Evolutionary conservation across 331 rosid species (phyloP), one percentile per base, ranked within the genome.

Genomic region (Quercus tomentella): DNA sequence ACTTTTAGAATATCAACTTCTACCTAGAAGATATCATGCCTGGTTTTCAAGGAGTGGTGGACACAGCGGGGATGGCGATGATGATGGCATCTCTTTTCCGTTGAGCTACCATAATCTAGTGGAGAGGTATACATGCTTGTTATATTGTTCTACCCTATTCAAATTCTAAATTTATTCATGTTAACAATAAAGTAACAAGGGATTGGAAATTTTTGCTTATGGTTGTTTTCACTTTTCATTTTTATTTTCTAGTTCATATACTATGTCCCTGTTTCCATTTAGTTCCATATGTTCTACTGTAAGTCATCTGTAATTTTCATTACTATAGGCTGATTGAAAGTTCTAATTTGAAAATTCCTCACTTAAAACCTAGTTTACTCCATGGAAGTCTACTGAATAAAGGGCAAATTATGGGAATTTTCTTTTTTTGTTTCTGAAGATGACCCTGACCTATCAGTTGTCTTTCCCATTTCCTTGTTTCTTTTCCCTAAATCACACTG

Each of bases 1-100:
- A 79, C 93, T 93, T 86, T 68, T 89, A 71, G 93, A 93, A 77
- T 88, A 91, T 82, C 92, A 82, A 79, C 98, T 93, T 74, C 87
- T 93, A 7, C 98, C 98, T 69, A 88, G 98, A 90, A 89, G 98
- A 81, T 91, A 93, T 87, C 98, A 93, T 88, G 91, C 97, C 77
- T 85, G 92, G 94, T 93, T 79, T 93, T 93, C 97, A 70, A 87
- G 97, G 77, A 87, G 82, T 76, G 89, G 90, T 23, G 75, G 72
- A 28, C 62, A 54, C 30, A 74, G 81, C 52, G 84, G 77, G 80
- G 86, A 82, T 67, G 88, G 61, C 54, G 77, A 72, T 16, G 95
- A 86, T 74, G 89, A 87, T 82, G 92, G 87, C 82, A 70, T 82
- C 71, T 93, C 98, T 62, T 91, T 87, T 60, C 98, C 98, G 6